Evolutionary conservation across 768 basidiomycete species (phyloP).

Genomic region (Boletus pseudo-olivaceus): DNA sequence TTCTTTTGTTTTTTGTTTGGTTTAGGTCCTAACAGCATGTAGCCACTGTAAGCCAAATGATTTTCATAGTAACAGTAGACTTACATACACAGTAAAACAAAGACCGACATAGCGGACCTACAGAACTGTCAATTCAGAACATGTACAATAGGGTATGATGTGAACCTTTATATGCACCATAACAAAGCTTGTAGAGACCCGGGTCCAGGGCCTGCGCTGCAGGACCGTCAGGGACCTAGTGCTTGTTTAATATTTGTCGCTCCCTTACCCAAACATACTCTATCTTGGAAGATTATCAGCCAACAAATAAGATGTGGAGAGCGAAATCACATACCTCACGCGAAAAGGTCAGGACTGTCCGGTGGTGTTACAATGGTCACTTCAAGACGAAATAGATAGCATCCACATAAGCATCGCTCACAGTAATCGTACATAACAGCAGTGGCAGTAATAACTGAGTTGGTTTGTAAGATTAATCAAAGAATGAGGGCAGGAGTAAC

Average conservation of each 20-base stretch:
- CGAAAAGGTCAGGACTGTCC: background rate
- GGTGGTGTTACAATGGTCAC: background rate
- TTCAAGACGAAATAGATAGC: too few species aligned
- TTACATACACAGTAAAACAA: background rate
- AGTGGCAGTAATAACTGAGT: background rate
- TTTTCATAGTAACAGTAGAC: background rate
- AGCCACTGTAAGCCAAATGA: background rate
- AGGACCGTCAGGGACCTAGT: too few species aligned
- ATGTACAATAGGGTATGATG: too few species aligned
- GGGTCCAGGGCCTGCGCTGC: background rate
- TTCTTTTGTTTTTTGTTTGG: too few species aligned
- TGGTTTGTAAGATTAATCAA: background rate
- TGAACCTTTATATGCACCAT: too few species aligned
- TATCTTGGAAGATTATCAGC: too few species aligned
- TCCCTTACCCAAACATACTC: too few species aligned
- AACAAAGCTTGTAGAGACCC: background rate
- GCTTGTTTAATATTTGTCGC: too few species aligned
- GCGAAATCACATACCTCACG: background rate
- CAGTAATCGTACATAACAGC: constrained; percentile 6
- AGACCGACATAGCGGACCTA: background rate
- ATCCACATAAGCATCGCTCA: too few species aligned
- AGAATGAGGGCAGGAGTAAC: background rate
- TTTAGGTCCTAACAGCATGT: too few species aligned
- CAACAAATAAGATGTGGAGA: background rate
- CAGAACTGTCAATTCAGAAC: too few species aligned